phyloP scores from a whole-genome alignment of 2,329 filamentous ascomycete species.

The Neofusicoccum kwambonambiense region DNA sequence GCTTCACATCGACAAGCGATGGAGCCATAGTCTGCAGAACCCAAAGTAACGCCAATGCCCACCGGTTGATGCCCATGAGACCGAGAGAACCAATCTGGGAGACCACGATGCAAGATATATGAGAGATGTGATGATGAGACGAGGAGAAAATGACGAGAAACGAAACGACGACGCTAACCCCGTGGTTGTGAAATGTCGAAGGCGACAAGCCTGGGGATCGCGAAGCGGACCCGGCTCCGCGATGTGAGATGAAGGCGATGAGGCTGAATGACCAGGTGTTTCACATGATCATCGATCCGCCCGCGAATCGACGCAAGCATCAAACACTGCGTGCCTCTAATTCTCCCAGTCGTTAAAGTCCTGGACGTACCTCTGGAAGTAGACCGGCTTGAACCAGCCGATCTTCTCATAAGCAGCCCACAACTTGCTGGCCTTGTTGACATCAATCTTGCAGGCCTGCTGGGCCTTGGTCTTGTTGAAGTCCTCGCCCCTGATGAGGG shows the following conservation, averaged over 20 bases:
- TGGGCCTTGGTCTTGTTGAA: slow-evolving; percentile 96
- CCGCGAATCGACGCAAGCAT: slow-evolving; percentile 16
- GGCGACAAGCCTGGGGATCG: background rate
- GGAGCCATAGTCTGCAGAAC: slow-evolving; percentile 10
- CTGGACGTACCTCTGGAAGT: slow-evolving; percentile 48
- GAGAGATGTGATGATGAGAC: background rate
- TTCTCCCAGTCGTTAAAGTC: slow-evolving; percentile 16
- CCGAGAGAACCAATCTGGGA: slow-evolving; percentile 1
- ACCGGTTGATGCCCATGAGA: slow-evolving; percentile 7
- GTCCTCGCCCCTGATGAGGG: slow-evolving; percentile 68
- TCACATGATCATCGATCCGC: slow-evolving; percentile 16
- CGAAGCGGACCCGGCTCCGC: slow-evolving; percentile 7
- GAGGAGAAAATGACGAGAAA: background rate
- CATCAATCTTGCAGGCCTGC: slow-evolving; percentile 96
- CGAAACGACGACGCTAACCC: background rate
- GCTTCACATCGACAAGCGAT: slow-evolving; percentile 2
- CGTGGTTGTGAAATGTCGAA: background rate
- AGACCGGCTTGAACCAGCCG: slow-evolving; percentile 69
- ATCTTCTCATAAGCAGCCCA: slow-evolving; percentile 88
- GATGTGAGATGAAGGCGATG: background rate
- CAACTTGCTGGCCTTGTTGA: slow-evolving; percentile 93
- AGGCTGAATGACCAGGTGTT: slow-evolving; percentile 6
- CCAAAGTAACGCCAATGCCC: slow-evolving; percentile 12
- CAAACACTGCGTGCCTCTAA: slow-evolving; percentile 1
- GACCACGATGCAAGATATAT: slow-evolving; percentile 5